These are phyloP conservation scores for Penicillium frequentans DNA, from an alignment of 2,329 filamentous ascomycete species.

Conservation along the genomic window DNA sequence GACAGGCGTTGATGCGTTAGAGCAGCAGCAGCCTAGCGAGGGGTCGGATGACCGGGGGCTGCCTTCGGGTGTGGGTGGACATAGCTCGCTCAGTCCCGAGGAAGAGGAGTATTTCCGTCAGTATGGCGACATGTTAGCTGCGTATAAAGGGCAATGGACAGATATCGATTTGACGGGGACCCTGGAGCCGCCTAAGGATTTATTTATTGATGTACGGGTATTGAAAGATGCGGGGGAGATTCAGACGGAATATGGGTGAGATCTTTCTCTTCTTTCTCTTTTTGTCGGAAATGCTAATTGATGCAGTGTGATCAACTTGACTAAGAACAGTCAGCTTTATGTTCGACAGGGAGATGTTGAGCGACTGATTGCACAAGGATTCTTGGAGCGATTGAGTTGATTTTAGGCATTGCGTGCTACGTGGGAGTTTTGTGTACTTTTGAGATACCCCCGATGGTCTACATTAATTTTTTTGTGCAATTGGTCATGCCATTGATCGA, in stretches of 20 bases:
- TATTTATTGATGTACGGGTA: conserved; percentile 96
- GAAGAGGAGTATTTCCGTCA: conserved; percentile 95
- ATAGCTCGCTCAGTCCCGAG: conserved; percentile 85
- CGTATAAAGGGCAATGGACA: conserved; percentile 97
- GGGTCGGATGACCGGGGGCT: conserved; percentile 34
- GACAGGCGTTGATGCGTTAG: conserved; percentile 81
- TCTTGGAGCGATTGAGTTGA: conserved; percentile 86
- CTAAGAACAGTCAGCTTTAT: conserved; percentile 97
- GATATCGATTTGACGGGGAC: conserved; percentile 95
- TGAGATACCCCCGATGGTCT: conserved; percentile 14
- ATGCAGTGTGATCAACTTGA: conserved; percentile 83
- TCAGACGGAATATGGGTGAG: conserved; percentile 96
- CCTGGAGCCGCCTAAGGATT: conserved; percentile 86
- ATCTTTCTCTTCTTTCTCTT: neutral
- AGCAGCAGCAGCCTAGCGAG: conserved; percentile 59
- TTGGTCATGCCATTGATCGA: neutral
- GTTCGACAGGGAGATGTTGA: conserved; percentile 96
- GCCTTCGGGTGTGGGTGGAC: conserved; percentile 22
- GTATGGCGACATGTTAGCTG: conserved; percentile 88
- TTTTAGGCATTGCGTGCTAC: neutral
- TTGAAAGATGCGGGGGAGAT: conserved; percentile 97
- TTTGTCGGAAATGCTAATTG: conserved; percentile 14
- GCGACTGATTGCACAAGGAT: conserved; percentile 88
- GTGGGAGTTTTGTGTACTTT: conserved; percentile 10
- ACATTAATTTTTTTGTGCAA: neutral